Evolutionary conservation across 306 rosid species (phyloP).

Genomic region (Echinosophora koreensis): DNA sequence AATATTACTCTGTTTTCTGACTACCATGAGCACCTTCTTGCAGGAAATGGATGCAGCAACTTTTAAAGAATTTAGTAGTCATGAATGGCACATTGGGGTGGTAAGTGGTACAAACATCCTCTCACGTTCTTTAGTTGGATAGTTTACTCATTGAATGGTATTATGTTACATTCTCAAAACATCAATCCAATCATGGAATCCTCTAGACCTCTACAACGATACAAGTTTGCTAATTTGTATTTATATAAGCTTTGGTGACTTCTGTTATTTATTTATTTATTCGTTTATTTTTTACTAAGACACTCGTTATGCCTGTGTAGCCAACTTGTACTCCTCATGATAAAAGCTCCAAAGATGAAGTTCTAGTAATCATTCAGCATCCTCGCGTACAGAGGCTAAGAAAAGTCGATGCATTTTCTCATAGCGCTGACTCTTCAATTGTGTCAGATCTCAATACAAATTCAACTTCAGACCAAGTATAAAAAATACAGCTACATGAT

Average conservation of each 20-base stretch:
- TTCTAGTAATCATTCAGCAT: constrained; percentile 85
- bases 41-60: constrained; percentile 96
- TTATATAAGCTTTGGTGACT: background rate
- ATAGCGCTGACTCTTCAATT: constrained; percentile 26
- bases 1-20: constrained; percentile 33
- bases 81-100: constrained; percentile 94
- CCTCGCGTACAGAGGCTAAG: constrained; percentile 63
- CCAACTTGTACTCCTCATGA: constrained; percentile 62
- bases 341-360: constrained; percentile 62
- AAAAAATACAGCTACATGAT: constrained; percentile 30
- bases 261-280: constrained; percentile 24
- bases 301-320: constrained; percentile 51
- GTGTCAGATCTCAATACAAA: constrained; percentile 41
- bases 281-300: constrained; percentile 1
- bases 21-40: constrained; percentile 38
- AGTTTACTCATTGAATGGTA: background rate
- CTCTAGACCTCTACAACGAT: background rate
- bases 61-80: constrained; percentile 75
- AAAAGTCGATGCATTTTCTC: constrained; percentile 45
- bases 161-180: constrained; percentile 5
- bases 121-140: constrained; percentile 7
- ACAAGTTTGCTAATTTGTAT: background rate
- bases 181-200: background rate
- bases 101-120: constrained; percentile 56
- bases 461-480: constrained; percentile 45